These are phyloP conservation scores for Candida saitoana DNA, from an alignment of 805 yeast genomes.

Conservation along the genomic window DNA sequence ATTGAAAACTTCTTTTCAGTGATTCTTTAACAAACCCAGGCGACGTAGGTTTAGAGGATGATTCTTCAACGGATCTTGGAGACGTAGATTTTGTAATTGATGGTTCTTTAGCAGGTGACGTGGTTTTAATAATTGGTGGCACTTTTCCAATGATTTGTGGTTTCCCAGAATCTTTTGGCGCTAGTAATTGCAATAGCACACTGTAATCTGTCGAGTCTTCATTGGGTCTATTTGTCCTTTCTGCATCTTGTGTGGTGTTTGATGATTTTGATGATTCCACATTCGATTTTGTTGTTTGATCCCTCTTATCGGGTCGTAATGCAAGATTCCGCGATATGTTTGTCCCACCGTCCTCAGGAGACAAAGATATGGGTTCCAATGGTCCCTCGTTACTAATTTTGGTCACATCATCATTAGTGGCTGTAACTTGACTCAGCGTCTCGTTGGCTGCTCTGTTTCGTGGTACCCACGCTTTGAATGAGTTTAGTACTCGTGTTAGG, in stretches of 20 bases:
- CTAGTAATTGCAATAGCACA: conserved; percentile 1
- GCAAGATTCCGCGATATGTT: no score
- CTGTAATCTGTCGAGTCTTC: neutral
- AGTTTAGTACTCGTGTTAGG: neutral
- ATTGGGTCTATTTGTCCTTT: neutral
- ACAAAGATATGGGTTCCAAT: no score
- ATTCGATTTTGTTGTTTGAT: neutral
- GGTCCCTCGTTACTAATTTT: no score
- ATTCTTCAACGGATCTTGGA: neutral
- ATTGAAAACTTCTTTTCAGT: conserved; percentile 1
- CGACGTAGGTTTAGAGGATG: neutral
- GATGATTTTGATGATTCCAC: neutral
- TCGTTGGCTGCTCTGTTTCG: no score
- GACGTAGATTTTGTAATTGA: neutral
- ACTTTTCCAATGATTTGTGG: neutral
- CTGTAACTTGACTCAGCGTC: neutral
- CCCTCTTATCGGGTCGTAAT: no score
- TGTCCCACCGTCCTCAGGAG: no score
- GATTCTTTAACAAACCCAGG: neutral
- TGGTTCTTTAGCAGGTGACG: no score
- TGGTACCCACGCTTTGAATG: neutral
- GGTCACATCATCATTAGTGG: neutral
- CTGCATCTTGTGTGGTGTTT: neutral
- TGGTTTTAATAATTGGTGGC: no score
- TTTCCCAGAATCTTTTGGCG: neutral